Evolutionary conservation across 352 stramenopile species (phyloP), one percentile per base, ranked within the genome.

Genomic region (Phytophthora palmivora): DNA sequence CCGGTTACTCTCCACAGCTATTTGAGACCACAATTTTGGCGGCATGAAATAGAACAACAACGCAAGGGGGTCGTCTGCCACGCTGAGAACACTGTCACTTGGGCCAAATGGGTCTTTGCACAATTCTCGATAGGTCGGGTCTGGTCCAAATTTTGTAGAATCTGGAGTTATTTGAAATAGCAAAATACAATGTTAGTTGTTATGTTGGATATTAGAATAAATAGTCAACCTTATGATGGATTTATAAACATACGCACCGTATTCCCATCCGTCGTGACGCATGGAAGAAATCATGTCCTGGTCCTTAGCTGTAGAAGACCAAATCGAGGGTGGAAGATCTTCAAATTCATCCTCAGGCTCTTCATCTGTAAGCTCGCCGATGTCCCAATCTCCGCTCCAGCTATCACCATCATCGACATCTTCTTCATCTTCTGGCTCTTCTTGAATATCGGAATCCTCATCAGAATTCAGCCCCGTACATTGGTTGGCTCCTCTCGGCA

Each of bases 371-470:
- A 56, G 34, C 0, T 21, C 47, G 3, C 47, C 34, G 30, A 56
- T 56, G 8, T 34, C 47, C 34, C 47, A 44, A 30, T 45, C 47
- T 28, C 16, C 11, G 15, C 38, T 19, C 34, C 47, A 56, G 6
- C 36, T 18, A 18, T 38, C 49, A 8, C 41, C 49, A 0, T 41
- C 49, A 6, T 42, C n/a, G n/a, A n/a, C n/a, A n/a, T n/a, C n/a
- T n/a, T n/a, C n/a, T n/a, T n/a, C 38, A 28, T 49, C 50, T 32
- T 49, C 50, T 42, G 26, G 45, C 28, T 52, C 45, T 5, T 52
- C 28, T 16, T n/a, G 24, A 22, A 42, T 11, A 2, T 49, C 37
- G 14, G 49, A 1, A 4, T 47, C 49, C 30, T 49, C 50, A 14
- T 49, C 50, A 7, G 30, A 34, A 2, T 34, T 34, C 4, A 34